Percentiles rank a stretch among this genome's conserved stretches.
phyloP scores from a whole-genome alignment of 164 flowering plant genomes.

The Chimonanthus praecox region DNA sequence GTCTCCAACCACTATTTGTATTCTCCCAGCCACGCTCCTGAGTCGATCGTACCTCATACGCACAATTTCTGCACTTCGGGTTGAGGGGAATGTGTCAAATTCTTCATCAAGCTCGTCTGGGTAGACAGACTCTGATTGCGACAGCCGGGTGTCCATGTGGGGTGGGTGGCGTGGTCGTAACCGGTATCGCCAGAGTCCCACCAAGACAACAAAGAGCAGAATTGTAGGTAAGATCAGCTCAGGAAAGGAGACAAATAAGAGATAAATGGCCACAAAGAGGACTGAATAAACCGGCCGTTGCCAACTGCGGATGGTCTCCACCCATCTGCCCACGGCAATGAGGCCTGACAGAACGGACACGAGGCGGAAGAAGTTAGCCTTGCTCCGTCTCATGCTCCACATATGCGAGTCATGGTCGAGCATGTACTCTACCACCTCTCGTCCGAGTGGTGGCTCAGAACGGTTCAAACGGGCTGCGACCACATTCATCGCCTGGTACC shows the following conservation, averaged over 20 bases:
- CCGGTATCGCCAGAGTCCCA: slow-evolving; percentile 24
- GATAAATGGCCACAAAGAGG: slow-evolving; percentile 17
- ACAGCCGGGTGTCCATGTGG: slow-evolving; percentile 28
- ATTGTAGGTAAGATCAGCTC: slow-evolving; percentile 24
- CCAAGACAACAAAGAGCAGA: slow-evolving; percentile 11
- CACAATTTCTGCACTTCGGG: slow-evolving; percentile 20
- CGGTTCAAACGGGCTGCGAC: slow-evolving; percentile 29
- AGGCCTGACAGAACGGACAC: slow-evolving; percentile 25
- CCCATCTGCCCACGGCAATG: slow-evolving; percentile 15
- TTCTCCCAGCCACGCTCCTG: slow-evolving; percentile 26
- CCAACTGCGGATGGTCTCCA: slow-evolving; percentile 30
- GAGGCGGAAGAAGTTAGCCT: slow-evolving; percentile 34
- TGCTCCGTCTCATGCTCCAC: slow-evolving; percentile 43
- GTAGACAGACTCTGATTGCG: slow-evolving; percentile 20
- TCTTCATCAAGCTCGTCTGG: slow-evolving; percentile 32
- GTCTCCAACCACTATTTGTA: slow-evolving; percentile 28
- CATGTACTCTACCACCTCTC: slow-evolving; percentile 50
- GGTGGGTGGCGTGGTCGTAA: slow-evolving; percentile 21
- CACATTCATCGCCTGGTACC: slow-evolving; percentile 34
- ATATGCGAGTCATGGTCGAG: slow-evolving; percentile 35
- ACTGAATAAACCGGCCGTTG: slow-evolving; percentile 23
- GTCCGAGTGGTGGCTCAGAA: slow-evolving; percentile 39
- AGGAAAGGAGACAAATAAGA: slow-evolving; percentile 12
- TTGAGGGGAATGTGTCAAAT: slow-evolving; percentile 29
- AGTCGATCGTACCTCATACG: slow-evolving; percentile 32